These are phyloP conservation scores for Phytophthora megakarya DNA, from an alignment of 352 stramenopile species.

Conservation along the genomic window DNA sequence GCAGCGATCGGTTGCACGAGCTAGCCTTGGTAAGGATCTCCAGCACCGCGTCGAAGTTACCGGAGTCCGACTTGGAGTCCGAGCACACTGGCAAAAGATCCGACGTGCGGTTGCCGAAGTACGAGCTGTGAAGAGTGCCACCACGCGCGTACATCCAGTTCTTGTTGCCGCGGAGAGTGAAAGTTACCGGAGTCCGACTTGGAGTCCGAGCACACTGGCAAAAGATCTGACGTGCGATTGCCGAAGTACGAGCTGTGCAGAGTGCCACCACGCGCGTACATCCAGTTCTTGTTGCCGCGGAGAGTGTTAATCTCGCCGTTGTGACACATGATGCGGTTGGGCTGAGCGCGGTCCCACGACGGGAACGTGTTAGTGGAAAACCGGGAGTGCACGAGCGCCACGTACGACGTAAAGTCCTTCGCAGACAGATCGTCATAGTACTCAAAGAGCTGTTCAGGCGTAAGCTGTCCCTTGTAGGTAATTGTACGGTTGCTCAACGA, in stretches of 20 bases:
- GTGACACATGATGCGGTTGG: slow-evolving; percentile 98
- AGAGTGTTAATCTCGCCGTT: slow-evolving; percentile 99
- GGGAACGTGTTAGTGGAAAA: slow-evolving; percentile 99
- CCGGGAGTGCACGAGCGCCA: slow-evolving; percentile 95
- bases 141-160: slow-evolving; percentile 97
- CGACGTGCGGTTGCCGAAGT: slow-evolving; percentile 91
- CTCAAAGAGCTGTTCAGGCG: slow-evolving; percentile 90
- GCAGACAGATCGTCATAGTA: slow-evolving; percentile 69
- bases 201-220: slow-evolving; percentile 93
- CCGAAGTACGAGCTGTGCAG: slow-evolving; percentile 93
- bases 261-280: slow-evolving; percentile 92
- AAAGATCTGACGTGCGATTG: slow-evolving; percentile 90
- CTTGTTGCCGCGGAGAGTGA: slow-evolving; percentile 94
- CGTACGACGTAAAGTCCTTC: slow-evolving; percentile 91
- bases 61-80: slow-evolving; percentile 96
- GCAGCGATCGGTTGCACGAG: slow-evolving; percentile 91
- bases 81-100: slow-evolving; percentile 93
- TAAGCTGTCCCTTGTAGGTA: slow-evolving; percentile 98
- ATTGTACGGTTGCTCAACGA: slow-evolving; percentile 94
- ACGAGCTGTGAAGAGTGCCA: slow-evolving; percentile 90
- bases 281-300: slow-evolving; percentile 98
- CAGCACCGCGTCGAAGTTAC: slow-evolving; percentile 96
- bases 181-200: slow-evolving; percentile 98
- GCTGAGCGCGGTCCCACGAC: slow-evolving; percentile 95
- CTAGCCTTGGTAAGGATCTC: slow-evolving; percentile 94